Base-by-base conservation (phyloP, 352 stramenopile genomes). In the Hyaloperonospora arabidopsidis region DNA sequence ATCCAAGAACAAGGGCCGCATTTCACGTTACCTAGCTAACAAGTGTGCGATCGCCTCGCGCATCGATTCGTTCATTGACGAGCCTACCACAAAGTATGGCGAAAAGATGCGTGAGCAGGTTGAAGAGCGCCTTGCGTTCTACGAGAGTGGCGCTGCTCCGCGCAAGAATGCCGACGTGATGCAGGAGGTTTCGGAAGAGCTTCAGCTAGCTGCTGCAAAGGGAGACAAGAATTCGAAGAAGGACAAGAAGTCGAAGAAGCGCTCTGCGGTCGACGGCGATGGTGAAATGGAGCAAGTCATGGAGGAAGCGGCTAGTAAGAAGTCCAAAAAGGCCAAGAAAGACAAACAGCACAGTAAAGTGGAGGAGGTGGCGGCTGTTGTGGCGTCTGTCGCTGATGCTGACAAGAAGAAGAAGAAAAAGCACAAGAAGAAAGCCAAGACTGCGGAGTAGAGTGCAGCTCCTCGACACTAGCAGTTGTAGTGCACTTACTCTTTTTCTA, bases 131-230 rank as follows among this genome's bases (percentile, higher is more conserved):
- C 87, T 99, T 11, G 90, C 94, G 47, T 99, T 99, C 68, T 99
- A 99, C 76, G 97, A 99, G 70, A 98, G 91, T 48, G 97, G 97
- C 45, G 91, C 92, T 18, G 92, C 97, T 19, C 97, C 96, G 28
- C 81, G 95, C 60, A 98, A 98, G 76, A 99, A 99, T 69, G 81
- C 98, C 39, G 97, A 99, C 72, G 96, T 98, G 23, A 99, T 99
- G 97, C 72, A 86, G 57, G 87, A 97, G 61, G 95, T 99, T 21
- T 93, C 87, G 53, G 74, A 87, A 15, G 72, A 97, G 66, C 76
- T 98, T 5, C 90, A 91, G 76, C 67, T 76, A 49, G 65, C 39
- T 63, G 74, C 69, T 63, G 64, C 39, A 11, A 65, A 63, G 48
- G 52, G 25, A 70, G 76, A 63, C 52, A 89, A 78, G 67, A 82